Evolutionary conservation across 345 rosid species (phyloP).

Genomic region (Bruguiera parviflora): DNA sequence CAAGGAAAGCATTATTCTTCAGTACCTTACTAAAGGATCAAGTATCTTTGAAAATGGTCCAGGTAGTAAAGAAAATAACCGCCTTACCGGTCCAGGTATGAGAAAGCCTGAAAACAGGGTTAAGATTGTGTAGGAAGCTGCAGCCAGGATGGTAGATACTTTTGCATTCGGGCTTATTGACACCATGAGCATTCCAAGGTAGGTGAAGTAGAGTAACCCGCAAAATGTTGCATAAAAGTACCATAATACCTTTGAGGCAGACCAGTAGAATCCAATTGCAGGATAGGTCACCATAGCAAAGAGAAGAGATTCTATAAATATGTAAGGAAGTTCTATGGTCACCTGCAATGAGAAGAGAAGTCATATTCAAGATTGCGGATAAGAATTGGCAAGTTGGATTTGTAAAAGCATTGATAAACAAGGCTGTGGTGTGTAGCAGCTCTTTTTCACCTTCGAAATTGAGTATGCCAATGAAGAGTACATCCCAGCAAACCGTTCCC

Average conservation of each 20-base stretch:
- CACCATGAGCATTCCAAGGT: conserved; percentile 46
- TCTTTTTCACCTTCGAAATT: conserved; percentile 47
- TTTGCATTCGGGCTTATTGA: conserved; percentile 39
- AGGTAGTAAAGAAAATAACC: not conserved
- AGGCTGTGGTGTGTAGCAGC: not conserved
- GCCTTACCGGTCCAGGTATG: conserved; percentile 46
- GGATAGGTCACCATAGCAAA: conserved; percentile 40
- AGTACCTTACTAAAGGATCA: too few relatives aligned
- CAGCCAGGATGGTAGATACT: conserved; percentile 32
- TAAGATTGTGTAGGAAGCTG: conserved; percentile 27
- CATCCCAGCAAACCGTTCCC: conserved; percentile 62
- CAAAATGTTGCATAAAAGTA: conserved; percentile 43
- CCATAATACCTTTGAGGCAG: conserved; percentile 42
- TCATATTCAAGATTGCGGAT: too few relatives aligned
- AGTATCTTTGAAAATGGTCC: not conserved
- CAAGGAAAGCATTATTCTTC: too few relatives aligned
- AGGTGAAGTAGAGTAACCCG: conserved; percentile 39
- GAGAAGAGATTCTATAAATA: conserved; percentile 33
- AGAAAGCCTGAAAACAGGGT: conserved; percentile 45
- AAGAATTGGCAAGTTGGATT: too few relatives aligned
- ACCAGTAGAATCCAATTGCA: conserved; percentile 30
- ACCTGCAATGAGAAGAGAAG: conserved; percentile 23
- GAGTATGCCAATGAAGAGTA: conserved; percentile 61
- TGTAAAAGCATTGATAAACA: too few relatives aligned
- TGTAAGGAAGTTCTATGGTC: conserved; percentile 42